Evolutionary conservation across 169 alveolate species (phyloP), one percentile per base, ranked within the genome.

Genomic region (Cyclospora cayetanensis): DNA sequence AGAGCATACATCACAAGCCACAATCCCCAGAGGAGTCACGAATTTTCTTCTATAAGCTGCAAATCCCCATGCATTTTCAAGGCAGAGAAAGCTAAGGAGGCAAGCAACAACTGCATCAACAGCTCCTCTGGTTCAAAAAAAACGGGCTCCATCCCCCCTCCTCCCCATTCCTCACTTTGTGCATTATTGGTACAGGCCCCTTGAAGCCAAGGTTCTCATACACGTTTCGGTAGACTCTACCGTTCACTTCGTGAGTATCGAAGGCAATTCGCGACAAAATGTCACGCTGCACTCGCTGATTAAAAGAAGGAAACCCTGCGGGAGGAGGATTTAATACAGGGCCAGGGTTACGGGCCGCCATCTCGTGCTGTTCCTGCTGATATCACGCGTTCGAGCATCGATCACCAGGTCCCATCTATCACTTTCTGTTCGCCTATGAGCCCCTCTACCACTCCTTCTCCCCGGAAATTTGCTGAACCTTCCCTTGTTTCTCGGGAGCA

Each of bases 331-430:
- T 91, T 85, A 95, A 85, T 35, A 90, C 83, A 0, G 98, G 98
- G 27, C 98, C 98, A 1, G 98, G 98, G 84, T 95, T 92, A 39
- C 98, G 84, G 31, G 97, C 97, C 37, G 97, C 97, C 97, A 96
- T 96, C 80, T 82, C 22, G 18, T 83, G 74, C 42, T 31, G 37
- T 15, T 31, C 22, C 79, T 66, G 42, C 37, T 46, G 55, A 7
- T 46, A 15, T 15, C 15, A 15, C 15, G 55, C 55, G 55, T 46
- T 46, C n/a, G n/a, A n/a, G n/a, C n/a, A n/a, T n/a, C n/a, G n/a
- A n/a, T n/a, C n/a, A n/a, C n/a, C n/a, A n/a, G n/a, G n/a, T n/a
- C n/a, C n/a, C n/a, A n/a, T n/a, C n/a, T n/a, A n/a, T n/a, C n/a
- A n/a, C n/a, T n/a, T n/a, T n/a, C n/a, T n/a, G n/a, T n/a, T n/a